These are phyloP conservation scores for Chenopodium suecicum DNA, from an alignment of 148 eudicot species.

Conservation along the genomic window DNA sequence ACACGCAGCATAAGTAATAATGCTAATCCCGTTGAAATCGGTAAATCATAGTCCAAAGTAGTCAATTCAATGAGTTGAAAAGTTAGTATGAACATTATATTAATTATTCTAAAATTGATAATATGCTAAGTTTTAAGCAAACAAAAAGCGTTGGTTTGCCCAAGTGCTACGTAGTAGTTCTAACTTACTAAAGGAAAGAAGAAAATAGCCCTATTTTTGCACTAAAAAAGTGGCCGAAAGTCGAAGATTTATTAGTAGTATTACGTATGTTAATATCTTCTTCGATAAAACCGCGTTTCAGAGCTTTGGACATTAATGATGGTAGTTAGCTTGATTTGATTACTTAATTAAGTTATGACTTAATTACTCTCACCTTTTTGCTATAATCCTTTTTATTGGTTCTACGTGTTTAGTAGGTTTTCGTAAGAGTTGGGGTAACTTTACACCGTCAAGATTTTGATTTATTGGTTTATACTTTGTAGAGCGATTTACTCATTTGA, in stretches of 20 bases:
- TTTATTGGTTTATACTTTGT: no score
- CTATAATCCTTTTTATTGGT: neutral
- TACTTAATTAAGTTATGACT: neutral
- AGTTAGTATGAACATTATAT: neutral
- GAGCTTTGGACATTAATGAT: neutral
- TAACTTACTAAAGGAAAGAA: neutral
- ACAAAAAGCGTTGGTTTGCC: neutral
- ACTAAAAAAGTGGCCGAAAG: conserved; percentile 13
- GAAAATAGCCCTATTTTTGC: neutral
- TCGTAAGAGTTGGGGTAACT: neutral
- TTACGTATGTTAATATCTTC: neutral
- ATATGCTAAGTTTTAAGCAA: neutral
- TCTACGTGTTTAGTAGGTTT: neutral
- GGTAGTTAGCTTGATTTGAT: neutral
- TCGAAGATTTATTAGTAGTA: neutral
- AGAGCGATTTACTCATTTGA: no score
- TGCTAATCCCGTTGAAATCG: neutral
- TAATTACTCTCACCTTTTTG: neutral
- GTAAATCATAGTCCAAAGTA: neutral
- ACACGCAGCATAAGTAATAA: neutral
- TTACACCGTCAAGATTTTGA: neutral
- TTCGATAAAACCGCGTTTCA: neutral
- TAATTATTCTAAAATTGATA: neutral
- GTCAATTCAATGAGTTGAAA: neutral
- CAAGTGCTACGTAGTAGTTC: neutral